Evolutionary conservation across 306 rosid genomes (phyloP).

Genomic region (Lotus japonicus): DNA sequence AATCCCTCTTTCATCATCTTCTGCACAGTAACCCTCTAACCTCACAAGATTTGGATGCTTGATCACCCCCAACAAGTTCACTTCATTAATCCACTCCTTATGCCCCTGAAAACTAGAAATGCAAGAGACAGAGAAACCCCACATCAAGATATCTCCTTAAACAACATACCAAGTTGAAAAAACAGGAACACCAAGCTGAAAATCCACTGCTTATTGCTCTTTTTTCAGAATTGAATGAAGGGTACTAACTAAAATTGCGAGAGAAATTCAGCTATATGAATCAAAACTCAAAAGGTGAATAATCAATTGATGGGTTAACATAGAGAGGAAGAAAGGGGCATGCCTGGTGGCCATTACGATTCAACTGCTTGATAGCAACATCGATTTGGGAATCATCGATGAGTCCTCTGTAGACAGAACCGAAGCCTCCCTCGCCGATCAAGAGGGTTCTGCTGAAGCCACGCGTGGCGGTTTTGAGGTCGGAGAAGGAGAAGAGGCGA

Average conservation of each 20-base stretch:
- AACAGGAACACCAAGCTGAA: neutral
- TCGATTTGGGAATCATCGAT: constrained; percentile 25
- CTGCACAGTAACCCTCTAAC: constrained; percentile 90
- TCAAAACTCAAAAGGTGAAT: too few species aligned
- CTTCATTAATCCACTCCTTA: constrained; percentile 95
- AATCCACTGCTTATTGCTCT: too few species aligned
- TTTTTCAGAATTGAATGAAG: neutral
- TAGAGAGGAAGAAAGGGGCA: neutral
- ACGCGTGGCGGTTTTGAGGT: constrained; percentile 70
- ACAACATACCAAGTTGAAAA: neutral
- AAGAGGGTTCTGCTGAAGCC: constrained; percentile 63
- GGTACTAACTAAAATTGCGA: neutral
- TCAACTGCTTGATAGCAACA: constrained; percentile 88
- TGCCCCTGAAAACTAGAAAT: constrained; percentile 87
- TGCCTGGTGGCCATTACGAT: constrained; percentile 95
- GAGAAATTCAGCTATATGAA: too few species aligned
- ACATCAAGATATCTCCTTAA: constrained; percentile 18
- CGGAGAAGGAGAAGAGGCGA: constrained; percentile 61
- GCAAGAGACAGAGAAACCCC: constrained; percentile 4
- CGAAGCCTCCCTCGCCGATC: constrained; percentile 95
- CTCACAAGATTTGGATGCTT: constrained; percentile 88
- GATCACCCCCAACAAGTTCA: constrained; percentile 79
- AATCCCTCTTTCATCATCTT: constrained; percentile 98
- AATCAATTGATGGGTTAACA: neutral
- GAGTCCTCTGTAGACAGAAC: constrained; percentile 69